These are phyloP conservation scores for Trichoderma endophyticum DNA, from an alignment of 2,329 filamentous ascomycete genomes.

Conservation along the genomic window DNA sequence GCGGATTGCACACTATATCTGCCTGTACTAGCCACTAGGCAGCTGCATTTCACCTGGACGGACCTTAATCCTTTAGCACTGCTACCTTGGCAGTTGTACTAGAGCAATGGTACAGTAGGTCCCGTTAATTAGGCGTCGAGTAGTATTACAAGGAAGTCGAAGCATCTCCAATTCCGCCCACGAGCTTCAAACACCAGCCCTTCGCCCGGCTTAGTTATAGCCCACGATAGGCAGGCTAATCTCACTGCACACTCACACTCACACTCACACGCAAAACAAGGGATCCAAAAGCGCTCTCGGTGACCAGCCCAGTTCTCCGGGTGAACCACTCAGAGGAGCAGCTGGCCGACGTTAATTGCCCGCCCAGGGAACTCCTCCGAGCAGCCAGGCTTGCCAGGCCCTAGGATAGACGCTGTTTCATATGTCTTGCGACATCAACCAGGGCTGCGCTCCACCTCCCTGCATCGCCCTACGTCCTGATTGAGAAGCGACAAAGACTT, in stretches of 20 bases:
- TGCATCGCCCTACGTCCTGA: slow-evolving; percentile 9
- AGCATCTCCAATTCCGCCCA: background rate
- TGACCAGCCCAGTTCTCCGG: slow-evolving; percentile 8
- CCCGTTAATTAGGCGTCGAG: background rate
- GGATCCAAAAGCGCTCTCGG: background rate
- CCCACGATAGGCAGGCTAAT: background rate
- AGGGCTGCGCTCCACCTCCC: slow-evolving; percentile 7
- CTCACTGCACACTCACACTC: background rate
- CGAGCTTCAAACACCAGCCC: background rate
- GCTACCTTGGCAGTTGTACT: background rate
- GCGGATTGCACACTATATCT: background rate
- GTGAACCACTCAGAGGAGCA: background rate
- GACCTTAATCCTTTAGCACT: background rate
- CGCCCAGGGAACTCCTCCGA: slow-evolving; percentile 10
- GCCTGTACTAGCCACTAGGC: background rate
- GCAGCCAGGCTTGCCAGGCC: background rate
- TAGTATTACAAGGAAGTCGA: background rate
- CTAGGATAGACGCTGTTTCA: slow-evolving; percentile 1
- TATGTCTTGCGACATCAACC: slow-evolving; percentile 7
- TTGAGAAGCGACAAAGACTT: background rate
- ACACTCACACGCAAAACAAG: background rate
- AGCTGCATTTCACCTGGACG: background rate
- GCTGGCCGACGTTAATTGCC: slow-evolving; percentile 2
- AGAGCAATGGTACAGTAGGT: background rate
- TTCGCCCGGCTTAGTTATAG: background rate